Evolutionary conservation across 164 flowering plant genomes (phyloP).

Genomic region (Nymphaea thermarum): DNA sequence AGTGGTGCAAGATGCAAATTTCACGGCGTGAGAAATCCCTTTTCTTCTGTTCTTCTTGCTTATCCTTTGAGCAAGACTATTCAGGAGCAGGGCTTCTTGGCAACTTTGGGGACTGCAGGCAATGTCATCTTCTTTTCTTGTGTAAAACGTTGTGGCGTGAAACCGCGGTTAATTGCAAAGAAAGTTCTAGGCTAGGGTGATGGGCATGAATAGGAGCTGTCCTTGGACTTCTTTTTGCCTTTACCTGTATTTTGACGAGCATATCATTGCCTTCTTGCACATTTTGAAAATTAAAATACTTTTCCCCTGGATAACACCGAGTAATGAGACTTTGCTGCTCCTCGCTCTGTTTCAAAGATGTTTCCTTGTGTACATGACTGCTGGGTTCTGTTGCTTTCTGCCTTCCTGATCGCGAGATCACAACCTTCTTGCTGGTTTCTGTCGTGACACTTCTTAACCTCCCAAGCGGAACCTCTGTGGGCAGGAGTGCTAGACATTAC

Average conservation of each 20-base stretch:
- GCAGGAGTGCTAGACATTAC: neutral
- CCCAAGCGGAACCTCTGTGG: neutral
- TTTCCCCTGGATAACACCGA: neutral
- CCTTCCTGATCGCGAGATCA: neutral
- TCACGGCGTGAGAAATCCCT: constrained; percentile 1
- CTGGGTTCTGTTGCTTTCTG: neutral
- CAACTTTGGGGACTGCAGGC: constrained; percentile 12
- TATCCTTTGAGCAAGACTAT: constrained; percentile 14
- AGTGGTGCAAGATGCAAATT: constrained; percentile 5
- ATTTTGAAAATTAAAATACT: neutral
- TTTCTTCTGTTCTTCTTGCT: constrained; percentile 33
- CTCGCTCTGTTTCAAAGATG: neutral
- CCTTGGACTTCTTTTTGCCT: constrained; percentile 32
- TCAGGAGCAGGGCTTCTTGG: constrained; percentile 21
- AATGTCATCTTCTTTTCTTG: constrained; percentile 6
- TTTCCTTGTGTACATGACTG: too few relatives aligned
- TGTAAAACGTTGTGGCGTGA: neutral
- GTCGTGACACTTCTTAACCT: too few relatives aligned
- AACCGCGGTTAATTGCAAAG: constrained; percentile 8
- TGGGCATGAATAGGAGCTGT: constrained; percentile 17
- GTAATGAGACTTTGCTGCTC: neutral
- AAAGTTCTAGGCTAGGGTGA: constrained; percentile 21
- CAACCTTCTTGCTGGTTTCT: neutral
- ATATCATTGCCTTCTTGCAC: neutral
- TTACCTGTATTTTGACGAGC: neutral